Base-by-base conservation (phyloP, 2,329 filamentous ascomycete species). In the Fusarium sp. region DNA sequence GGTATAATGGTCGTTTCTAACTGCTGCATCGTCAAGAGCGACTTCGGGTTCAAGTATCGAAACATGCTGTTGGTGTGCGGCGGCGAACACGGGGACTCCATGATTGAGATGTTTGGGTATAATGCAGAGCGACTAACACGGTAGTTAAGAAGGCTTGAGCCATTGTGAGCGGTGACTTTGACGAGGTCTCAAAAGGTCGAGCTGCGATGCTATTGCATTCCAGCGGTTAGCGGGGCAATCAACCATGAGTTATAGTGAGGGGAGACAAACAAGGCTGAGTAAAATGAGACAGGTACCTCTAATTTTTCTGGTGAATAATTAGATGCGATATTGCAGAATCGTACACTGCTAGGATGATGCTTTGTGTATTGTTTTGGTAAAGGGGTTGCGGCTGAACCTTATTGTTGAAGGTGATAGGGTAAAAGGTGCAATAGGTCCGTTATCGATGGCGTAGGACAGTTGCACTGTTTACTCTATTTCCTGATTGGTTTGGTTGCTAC, bases 201-300 rank as follows among this genome's bases (percentile, higher is more conserved):
- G 57, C 44, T 65, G 58, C 45, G 65, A 69, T 70, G 50, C 45
- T 70, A 61, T 75, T 80, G 71, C 82, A 83, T 83, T 83, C 82
- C 82, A 82, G 67, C 61, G 70, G 82, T 84, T 82, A 84, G 82
- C 82, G 79, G 80, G 81, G 81, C 80, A 81, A 83, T 82, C 55
- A 31, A 53, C 35, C 66, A 54, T 51, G 39, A 39, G 71, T 62
- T 24, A 53, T 57, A 64, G 65, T 50, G 50, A 53, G 14, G 44
- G 60, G 54, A 57, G 64, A 68, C 75, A 35, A 70, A 70, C 73
- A 45, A 65, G 61, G 42, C 50, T 55, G 69, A 47, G 53, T 47
- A 67, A 33, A 51, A 54, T 66, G 58, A 73, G 75, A 74, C 72
- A 67, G 56, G 39, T 54, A 31, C 54, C 61, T 54, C 30, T 65